phyloP scores from a whole-genome alignment of 2,329 filamentous ascomycete genomes.

The Chaetothyriales sp. region DNA sequence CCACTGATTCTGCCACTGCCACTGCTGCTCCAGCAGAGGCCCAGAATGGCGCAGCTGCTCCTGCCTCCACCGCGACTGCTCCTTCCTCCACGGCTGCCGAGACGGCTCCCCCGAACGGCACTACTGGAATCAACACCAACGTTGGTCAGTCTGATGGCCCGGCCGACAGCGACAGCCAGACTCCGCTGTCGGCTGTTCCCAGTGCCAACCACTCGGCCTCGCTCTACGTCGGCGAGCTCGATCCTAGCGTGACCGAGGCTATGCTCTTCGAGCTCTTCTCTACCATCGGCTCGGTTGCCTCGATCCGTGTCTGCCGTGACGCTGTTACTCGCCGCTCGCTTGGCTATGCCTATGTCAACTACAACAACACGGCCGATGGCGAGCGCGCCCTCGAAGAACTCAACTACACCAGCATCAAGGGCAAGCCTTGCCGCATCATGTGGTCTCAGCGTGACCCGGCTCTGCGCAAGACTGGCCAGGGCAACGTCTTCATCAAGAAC shows the following conservation, averaged over 20 bases:
- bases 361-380: constrained; percentile 91
- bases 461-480: constrained; percentile 96
- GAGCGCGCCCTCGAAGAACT: constrained; percentile 98
- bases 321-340: constrained; percentile 96
- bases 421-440: constrained; percentile 98
- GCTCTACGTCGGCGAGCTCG: constrained; percentile 96
- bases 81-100: constrained; percentile 47
- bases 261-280: constrained; percentile 99
- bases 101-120: constrained; percentile 28
- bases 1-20: constrained; percentile 59
- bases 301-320: constrained; percentile 98
- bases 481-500: constrained; percentile 99
- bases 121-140: constrained; percentile 54
- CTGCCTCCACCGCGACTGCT: constrained; percentile 57
- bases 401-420: constrained; percentile 99
- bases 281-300: constrained; percentile 95
- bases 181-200: constrained; percentile 49
- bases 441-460: constrained; percentile 99
- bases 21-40: constrained; percentile 49
- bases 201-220: constrained; percentile 90
- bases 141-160: constrained; percentile 33
- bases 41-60: constrained; percentile 39
- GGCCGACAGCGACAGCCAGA: constrained; percentile 36
- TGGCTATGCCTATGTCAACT: constrained; percentile 99
- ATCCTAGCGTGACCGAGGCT: constrained; percentile 92